Evolutionary conservation across 2,329 filamentous ascomycete genomes (phyloP).

Genomic region (Trichoderma citrinoviride): DNA sequence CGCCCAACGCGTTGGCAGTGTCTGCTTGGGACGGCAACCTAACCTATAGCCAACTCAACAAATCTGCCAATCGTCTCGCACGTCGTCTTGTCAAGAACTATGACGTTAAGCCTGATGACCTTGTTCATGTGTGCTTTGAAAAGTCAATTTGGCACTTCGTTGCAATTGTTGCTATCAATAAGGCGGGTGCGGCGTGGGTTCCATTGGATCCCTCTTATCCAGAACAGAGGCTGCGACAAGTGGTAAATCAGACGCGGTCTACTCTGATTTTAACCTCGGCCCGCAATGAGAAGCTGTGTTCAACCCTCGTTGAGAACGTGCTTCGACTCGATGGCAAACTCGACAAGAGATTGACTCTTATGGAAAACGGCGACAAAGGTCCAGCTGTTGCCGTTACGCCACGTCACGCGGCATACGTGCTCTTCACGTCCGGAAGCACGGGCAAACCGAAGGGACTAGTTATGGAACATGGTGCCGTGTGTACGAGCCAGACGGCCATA

Average conservation of each 20-base stretch:
- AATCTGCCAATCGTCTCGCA: neutral
- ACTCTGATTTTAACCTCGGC: neutral
- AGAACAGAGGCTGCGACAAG: conserved; percentile 11
- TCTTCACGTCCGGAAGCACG: conserved; percentile 10
- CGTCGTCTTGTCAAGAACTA: neutral
- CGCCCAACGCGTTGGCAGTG: neutral
- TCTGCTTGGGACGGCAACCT: conserved; percentile 13
- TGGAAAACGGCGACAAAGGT: neutral
- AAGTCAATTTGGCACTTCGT: conserved; percentile 12
- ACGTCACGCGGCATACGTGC: neutral
- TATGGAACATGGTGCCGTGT: conserved; percentile 14
- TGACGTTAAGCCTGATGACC: neutral
- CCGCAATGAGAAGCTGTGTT: conserved; percentile 24
- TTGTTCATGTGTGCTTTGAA: conserved; percentile 16
- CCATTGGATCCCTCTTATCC: conserved; percentile 24
- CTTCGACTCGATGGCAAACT: conserved; percentile 9
- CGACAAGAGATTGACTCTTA: neutral
- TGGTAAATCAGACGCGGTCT: conserved; percentile 15
- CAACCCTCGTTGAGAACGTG: conserved; percentile 15
- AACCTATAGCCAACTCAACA: conserved; percentile 8
- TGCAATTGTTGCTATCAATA: conserved; percentile 14
- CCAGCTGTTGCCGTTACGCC: neutral
- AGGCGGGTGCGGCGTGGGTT: conserved; percentile 27
- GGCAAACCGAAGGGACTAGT: neutral
- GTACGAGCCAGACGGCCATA: conserved; percentile 4